Evolutionary conservation across 805 yeast species (phyloP), one percentile per base, ranked within the genome.

Genomic region (Saccharomyces jurei): DNA sequence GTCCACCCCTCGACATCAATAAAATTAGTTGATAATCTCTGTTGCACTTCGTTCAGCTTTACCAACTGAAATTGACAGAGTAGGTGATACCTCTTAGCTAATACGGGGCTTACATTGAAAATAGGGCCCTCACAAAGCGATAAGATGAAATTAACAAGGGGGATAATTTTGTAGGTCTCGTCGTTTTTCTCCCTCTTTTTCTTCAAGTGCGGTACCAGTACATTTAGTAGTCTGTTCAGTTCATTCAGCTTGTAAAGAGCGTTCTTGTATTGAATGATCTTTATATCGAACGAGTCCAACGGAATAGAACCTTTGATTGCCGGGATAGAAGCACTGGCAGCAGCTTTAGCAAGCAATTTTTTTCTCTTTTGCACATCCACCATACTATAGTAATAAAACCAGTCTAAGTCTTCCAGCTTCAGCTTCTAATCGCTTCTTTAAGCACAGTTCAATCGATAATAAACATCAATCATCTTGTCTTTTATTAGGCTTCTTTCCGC

Each of bases 201-300:
- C 28, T 62, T 60, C 36, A 68, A 54, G 46, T 59, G 62, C 26
- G 60, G 61, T 46, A 63, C 60, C 29, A 77, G 56, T 1, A 63
- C 50, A 26, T 59, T 66, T n/a, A 78, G 60, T 26, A 73, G 64
- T 17, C 72, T 65, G 3, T 70, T 56, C 49, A 78, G 64, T 32
- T 68, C 67, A 41, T 71, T 71, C 27, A 83, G 61, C 62, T 82
- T 83, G 54, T 69, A 63, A 2, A 78, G 70, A 9, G 82, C 79
- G 60, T 81, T 81, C 53, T 76, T 77, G 65, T 79, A 85, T 64
- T 85, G 87, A 3, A 84, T 66, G 25, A 82, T 73, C 56, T 78
- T 77, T 13, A 82, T 80, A 58, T 84, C 89, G 50, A 77, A 70
- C 1, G 79, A 71, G 60, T 77, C 80, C 54, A 81, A 56, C 11